Conservation (phyloP, 2,329 filamentous ascomycete species). For the Leptodontidium sp. region DNA sequence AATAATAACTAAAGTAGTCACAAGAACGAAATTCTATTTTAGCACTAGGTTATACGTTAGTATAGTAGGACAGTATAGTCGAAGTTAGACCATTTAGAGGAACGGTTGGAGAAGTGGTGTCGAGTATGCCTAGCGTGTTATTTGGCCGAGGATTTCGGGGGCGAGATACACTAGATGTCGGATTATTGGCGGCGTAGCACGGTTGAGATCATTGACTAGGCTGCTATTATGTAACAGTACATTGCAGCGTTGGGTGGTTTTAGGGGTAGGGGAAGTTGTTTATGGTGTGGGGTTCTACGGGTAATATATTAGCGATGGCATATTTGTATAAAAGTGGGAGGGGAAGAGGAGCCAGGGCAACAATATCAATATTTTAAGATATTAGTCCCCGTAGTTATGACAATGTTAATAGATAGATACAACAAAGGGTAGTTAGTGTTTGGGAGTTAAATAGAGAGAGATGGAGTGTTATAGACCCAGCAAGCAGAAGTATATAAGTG, state of each 20-base stretch:
- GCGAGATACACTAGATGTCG: neutral
- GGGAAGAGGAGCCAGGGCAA: neutral
- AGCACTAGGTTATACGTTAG: neutral
- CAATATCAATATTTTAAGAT: neutral
- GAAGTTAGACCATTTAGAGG: neutral
- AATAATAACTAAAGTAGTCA: neutral
- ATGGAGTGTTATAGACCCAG: neutral
- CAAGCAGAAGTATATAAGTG: neutral
- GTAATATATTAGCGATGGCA: neutral
- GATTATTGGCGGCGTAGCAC: neutral
- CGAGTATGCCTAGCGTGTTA: neutral
- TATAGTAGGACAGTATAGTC: neutral
- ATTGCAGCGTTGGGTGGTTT: neutral
- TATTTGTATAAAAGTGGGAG: neutral
- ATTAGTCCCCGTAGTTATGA: neutral
- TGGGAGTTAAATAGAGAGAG: neutral
- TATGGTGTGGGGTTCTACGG: neutral
- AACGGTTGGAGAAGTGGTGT: constrained; percentile 1
- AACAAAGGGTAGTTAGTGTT: neutral
- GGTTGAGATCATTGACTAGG: neutral
- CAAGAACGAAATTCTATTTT: neutral
- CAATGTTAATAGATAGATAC: neutral
- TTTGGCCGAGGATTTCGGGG: neutral
- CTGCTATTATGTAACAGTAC: neutral
- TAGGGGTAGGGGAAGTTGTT: neutral